These are phyloP conservation scores for Cystoisospora suis DNA, from an alignment of 169 alveolate species.

Conservation along the genomic window DNA sequence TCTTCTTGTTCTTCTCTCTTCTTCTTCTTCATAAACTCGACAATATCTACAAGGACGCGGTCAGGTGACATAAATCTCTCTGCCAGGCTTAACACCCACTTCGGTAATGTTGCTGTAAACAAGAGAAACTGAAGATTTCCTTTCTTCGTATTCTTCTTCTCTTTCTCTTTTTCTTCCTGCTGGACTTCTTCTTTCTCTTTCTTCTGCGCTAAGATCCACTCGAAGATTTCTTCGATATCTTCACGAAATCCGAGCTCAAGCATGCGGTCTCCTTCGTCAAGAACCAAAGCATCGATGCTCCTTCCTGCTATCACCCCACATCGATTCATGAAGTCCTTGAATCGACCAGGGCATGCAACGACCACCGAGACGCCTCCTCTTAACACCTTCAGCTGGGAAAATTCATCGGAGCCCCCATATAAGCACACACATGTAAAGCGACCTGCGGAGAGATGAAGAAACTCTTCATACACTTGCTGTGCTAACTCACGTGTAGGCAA, in stretches of 20 bases:
- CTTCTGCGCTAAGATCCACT: background rate
- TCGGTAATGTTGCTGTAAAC: slow-evolving; percentile 91
- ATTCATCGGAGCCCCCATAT: slow-evolving; percentile 46
- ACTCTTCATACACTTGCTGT: slow-evolving; percentile 54
- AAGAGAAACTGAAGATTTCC: slow-evolving; percentile 80
- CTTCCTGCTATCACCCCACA: background rate
- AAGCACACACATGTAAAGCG: slow-evolving; percentile 26
- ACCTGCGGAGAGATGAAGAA: background rate
- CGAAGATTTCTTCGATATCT: slow-evolving; percentile 85
- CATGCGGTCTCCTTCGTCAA: slow-evolving; percentile 90
- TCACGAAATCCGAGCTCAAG: slow-evolving; percentile 85
- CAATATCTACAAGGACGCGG: slow-evolving; percentile 30
- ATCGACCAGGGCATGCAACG: slow-evolving; percentile 46
- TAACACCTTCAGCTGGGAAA: slow-evolving; percentile 26
- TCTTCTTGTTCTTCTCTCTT: no score
- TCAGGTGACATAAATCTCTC: slow-evolving; percentile 68
- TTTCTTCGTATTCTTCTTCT: background rate
- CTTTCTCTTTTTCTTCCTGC: slow-evolving; percentile 38
- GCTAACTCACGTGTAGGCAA: slow-evolving; percentile 60
- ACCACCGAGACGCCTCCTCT: background rate
- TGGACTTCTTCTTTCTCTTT: slow-evolving; percentile 66
- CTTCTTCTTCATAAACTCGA: background rate
- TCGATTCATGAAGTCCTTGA: slow-evolving; percentile 30
- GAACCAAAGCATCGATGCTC: slow-evolving; percentile 42
- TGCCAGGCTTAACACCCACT: slow-evolving; percentile 86